Evolutionary conservation across 495 filamentous ascomycete genomes (phyloP), one percentile per base, ranked within the genome.

Genomic region (Aspergillus mulundensis): DNA sequence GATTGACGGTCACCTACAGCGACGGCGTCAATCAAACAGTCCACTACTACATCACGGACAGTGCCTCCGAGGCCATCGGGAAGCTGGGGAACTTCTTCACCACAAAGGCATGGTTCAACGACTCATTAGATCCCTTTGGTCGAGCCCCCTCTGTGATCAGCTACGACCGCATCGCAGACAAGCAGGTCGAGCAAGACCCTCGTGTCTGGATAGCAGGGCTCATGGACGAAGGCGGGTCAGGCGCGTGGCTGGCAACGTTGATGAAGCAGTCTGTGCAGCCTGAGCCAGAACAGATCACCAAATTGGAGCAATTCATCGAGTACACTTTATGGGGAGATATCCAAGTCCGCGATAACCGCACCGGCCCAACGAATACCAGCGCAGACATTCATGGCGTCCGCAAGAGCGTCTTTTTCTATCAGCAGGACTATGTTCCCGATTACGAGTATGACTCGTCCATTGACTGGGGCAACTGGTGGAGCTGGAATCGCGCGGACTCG

Each of bases 141-240:
- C 72, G 78, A 15, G 67, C 74, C 5, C 73, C 73, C 1, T 81
- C 78, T 0, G 64, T 78, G 40, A 78, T 82, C 56, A 72, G 73
- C 8, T 81, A 79, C 56, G 77, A 82, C 42, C 68, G 70, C 43
- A 69, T 73, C 11, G 51, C 65, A 4, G 50, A 65, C 1, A 58
- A 60, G 15, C 66, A 69, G 20, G 77, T 79, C 36, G 61, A 70
- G 1, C 78, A 82, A 57, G 78, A 82, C 34, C 59, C 65, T 6
- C 73, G 79, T 0, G 77, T 77, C 18, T 82, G 79, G 79, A 79
- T 81, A 21, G 70, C 77, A 7, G 78, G 78, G 2, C 66, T 81
- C 5, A 77, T 73, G 55, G 77, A 81, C 51, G 79, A 82, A 69
- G 78, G 73, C 16, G 78, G 78, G 7, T 69, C 70, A 1, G 75